Evolutionary conservation across 768 basidiomycete genomes (phyloP), one percentile per base, ranked within the genome.

Genomic region (Mycena capillaripes): DNA sequence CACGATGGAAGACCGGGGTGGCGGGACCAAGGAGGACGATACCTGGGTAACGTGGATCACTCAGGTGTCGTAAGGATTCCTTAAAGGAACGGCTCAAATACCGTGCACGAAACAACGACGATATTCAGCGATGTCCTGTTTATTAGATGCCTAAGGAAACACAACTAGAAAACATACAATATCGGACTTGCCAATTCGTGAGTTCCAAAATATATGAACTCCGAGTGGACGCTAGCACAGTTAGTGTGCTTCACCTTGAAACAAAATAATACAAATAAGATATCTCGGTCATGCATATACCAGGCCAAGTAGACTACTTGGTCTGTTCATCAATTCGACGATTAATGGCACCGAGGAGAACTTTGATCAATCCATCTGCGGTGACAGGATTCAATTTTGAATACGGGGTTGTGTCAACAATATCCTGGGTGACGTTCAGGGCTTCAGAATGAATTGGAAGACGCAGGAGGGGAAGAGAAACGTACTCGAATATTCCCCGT

Each of bases 401-500:
- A 27, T 72, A 72, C 42, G 71, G 66, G 19, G 71, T 72, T 16
- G 71, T 72, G 40, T 72, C 71, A 14, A 72, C 71, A 17, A 72
- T 72, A n/a, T 72, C 71, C 71, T 72, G 27, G 12, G 55, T 11
- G 21, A 23, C 48, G 25, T 11, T 30, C 29, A 56, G 36, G 7
- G 10, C 19, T n/a, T 17, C 0, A 58, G 17, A 29, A 29, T n/a
- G 34, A 50, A 38, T 14, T 29, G 2, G 23, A 10, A 40, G 12
- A 27, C 21, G 1, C 16, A 36, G n/a, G 1, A 55, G 2, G 11
- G 27, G 12, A 48, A 53, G 44, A 38, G 46, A 25, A n/a, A 75
- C 85, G 75, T 72, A 89, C 89, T 38, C 90, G 84, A 21, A 90
- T 82, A 27, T 80, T 78, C 75, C 55, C 88, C 80, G 7, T 67